phyloP scores from a whole-genome alignment of 2,329 filamentous ascomycete species.

The Colletotrichum tropicicola region DNA sequence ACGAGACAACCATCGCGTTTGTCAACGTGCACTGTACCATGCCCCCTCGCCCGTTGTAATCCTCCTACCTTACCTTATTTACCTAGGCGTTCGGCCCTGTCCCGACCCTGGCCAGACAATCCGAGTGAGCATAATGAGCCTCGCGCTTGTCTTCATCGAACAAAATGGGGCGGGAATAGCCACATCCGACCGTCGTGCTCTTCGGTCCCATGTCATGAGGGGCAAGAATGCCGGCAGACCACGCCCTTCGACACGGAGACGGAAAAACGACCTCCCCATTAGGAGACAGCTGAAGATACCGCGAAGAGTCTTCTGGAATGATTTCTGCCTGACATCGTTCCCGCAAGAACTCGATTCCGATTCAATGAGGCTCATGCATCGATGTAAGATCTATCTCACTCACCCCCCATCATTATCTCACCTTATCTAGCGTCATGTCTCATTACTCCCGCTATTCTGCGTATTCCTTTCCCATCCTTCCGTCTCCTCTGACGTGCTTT shows the following conservation, averaged over 20 bases:
- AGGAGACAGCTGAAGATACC: slow-evolving; percentile 10
- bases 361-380: slow-evolving; percentile 10
- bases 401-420: no score
- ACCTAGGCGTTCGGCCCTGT: no score
- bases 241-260: slow-evolving; percentile 4
- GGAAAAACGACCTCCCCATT: background rate
- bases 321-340: slow-evolving; percentile 7
- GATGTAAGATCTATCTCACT: background rate
- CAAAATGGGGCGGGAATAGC: slow-evolving; percentile 4
- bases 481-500: background rate
- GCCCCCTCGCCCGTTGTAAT: background rate
- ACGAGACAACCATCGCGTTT: no score
- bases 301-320: slow-evolving; percentile 15
- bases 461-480: background rate
- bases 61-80: background rate
- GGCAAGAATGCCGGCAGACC: slow-evolving; percentile 15
- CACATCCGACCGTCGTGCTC: background rate
- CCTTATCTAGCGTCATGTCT: no score
- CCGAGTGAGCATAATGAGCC: background rate
- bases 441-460: no score
- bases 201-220: slow-evolving; percentile 15
- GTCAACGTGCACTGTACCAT: no score
- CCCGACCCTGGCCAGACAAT: background rate
- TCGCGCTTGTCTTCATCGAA: background rate
- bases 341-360: background rate